Conservation (phyloP, 148 eudicot genomes). For the Nyssa sinensis region DNA sequence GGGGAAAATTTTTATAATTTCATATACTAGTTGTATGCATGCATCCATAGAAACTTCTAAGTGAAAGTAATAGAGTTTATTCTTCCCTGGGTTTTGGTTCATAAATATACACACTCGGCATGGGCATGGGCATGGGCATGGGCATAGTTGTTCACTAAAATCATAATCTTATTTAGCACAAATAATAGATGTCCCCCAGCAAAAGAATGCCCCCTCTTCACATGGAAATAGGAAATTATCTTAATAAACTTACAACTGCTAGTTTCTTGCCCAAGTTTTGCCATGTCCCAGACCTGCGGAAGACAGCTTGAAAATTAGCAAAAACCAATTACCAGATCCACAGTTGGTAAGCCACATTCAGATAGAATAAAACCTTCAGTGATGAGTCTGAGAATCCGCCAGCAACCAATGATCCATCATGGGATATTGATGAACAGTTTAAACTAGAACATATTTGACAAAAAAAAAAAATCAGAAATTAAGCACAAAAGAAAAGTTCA, state of each 20-base stretch:
- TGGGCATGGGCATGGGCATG: too few species aligned
- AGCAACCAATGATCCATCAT: constrained; percentile 97
- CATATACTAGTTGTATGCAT: not conserved
- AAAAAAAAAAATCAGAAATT: constrained; percentile 4
- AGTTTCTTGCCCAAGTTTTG: constrained; percentile 77
- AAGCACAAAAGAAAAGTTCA: constrained; percentile 6
- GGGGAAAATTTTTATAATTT: not conserved
- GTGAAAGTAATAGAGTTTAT: not conserved
- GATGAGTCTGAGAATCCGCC: constrained; percentile 99
- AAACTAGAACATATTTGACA: constrained; percentile 39
- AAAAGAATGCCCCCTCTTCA: not conserved
- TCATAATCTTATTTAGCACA: not conserved
- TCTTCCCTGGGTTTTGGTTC: not conserved
- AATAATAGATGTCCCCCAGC: constrained; percentile 3
- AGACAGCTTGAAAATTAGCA: constrained; percentile 10
- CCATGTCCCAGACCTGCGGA: constrained; percentile 94
- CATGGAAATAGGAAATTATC: not conserved
- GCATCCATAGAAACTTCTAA: not conserved
- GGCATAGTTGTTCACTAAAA: not conserved
- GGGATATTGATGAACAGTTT: constrained; percentile 90
- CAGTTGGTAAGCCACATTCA: not conserved
- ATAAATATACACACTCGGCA: not conserved
- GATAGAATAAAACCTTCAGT: constrained; percentile 52
- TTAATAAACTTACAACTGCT: constrained; percentile 53
- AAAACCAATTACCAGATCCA: not conserved